Conservation (phyloP, 441 rosid species). For the Populus hybrid region DNA sequence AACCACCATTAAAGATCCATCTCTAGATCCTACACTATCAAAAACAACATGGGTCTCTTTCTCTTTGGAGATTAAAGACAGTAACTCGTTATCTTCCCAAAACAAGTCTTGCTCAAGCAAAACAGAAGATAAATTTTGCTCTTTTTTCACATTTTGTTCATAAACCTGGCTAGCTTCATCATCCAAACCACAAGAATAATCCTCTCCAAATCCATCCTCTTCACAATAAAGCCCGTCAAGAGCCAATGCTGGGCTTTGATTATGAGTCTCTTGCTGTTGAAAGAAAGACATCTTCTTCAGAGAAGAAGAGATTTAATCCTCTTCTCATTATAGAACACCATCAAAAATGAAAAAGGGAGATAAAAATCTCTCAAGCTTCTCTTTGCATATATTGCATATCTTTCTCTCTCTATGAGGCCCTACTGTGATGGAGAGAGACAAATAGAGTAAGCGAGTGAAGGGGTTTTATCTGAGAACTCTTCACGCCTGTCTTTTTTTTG, state of each 20-base stretch:
- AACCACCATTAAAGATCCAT: constrained; percentile 26
- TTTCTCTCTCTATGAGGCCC: constrained; percentile 22
- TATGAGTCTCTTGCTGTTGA: constrained; percentile 37
- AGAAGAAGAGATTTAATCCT: constrained; percentile 46
- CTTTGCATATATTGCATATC: constrained; percentile 3
- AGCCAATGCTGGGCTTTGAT: constrained; percentile 31
- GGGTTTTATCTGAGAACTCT: constrained; percentile 39
- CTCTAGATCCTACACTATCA: constrained; percentile 20
- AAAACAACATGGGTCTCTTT: constrained; percentile 27
- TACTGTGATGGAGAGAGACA: constrained; percentile 19
- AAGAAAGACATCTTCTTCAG: constrained; percentile 51
- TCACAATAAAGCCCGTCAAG: constrained; percentile 71
- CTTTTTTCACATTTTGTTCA: constrained; percentile 20
- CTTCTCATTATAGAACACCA: constrained; percentile 54
- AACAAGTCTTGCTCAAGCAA: constrained; percentile 45
- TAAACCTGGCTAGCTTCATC: constrained; percentile 14
- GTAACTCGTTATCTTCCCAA: constrained; percentile 57
- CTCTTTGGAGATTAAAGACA: constrained; percentile 48
- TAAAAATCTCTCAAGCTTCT: constrained; percentile 8
- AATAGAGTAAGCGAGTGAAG: constrained; percentile 30
- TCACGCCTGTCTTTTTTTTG: constrained; percentile 54
- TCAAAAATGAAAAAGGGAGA: constrained; percentile 17
- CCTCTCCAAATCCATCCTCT: constrained; percentile 58
- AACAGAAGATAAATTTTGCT: constrained; percentile 22
- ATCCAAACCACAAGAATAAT: constrained; percentile 19